Percentiles rank a stretch among this genome's conserved stretches.
These are phyloP conservation scores for Barbatosphaeria neglecta DNA, from an alignment of 495 filamentous ascomycete species.

Conservation along the genomic window DNA sequence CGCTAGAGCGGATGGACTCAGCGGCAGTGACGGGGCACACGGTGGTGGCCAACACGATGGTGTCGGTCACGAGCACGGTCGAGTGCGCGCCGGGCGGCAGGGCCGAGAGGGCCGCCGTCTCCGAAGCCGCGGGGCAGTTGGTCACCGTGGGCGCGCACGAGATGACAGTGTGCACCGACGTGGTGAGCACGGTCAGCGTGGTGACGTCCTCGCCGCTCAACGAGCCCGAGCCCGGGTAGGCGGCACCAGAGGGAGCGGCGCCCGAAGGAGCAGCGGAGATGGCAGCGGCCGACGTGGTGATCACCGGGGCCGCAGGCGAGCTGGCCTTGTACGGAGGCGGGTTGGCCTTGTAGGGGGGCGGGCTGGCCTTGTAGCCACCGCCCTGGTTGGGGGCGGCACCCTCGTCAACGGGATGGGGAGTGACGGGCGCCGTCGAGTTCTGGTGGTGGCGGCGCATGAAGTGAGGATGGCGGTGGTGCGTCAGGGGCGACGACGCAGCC, in stretches of 20 bases:
- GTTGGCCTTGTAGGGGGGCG: too few relatives aligned
- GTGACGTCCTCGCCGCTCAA: slow-evolving; percentile 16
- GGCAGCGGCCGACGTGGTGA: background rate
- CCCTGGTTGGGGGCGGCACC: too few relatives aligned
- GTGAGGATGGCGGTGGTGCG: slow-evolving; percentile 28
- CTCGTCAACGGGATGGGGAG: too few relatives aligned
- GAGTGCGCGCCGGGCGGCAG: slow-evolving; percentile 16
- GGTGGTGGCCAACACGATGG: slow-evolving; percentile 29
- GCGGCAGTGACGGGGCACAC: slow-evolving; percentile 34
- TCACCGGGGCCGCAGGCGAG: background rate
- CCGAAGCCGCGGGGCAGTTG: slow-evolving; percentile 45
- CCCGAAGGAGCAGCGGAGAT: slow-evolving; percentile 8
- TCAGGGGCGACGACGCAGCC: slow-evolving; percentile 26
- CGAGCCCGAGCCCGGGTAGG: background rate
- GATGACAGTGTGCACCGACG: slow-evolving; percentile 47
- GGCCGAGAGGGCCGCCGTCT: slow-evolving; percentile 19
- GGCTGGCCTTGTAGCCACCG: too few relatives aligned
- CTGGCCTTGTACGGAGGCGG: too few relatives aligned
- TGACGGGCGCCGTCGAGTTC: slow-evolving; percentile 22
- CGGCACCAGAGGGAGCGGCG: slow-evolving; percentile 3
- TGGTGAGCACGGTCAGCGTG: slow-evolving; percentile 41
- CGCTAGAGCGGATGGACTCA: slow-evolving; percentile 26
- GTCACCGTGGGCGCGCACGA: slow-evolving; percentile 51
- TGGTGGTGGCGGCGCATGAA: slow-evolving; percentile 22
- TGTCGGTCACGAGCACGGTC: slow-evolving; percentile 31